Conservation (phyloP, 768 basidiomycete species). For the Agrocybe chaxingu region DNA sequence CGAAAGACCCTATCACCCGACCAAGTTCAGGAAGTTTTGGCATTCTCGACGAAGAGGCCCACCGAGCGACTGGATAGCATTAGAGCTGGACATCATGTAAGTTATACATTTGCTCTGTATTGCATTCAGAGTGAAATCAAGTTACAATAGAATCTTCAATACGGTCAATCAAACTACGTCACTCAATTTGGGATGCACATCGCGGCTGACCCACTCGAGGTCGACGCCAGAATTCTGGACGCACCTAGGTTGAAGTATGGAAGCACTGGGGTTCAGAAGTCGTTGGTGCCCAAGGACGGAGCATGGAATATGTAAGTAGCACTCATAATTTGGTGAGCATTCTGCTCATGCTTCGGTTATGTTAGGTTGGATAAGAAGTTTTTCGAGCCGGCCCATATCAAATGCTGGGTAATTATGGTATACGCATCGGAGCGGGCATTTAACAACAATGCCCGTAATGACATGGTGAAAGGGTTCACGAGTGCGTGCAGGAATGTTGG, state of each 20-base stretch:
- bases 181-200: constrained; percentile 67
- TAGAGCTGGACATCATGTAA: constrained; percentile 2
- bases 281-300: constrained; percentile 64
- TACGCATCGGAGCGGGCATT: constrained; percentile 61
- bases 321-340: constrained; percentile 6
- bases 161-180: constrained; percentile 72
- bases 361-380: constrained; percentile 70
- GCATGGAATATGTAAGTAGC: constrained; percentile 72
- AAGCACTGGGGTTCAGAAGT: constrained; percentile 42
- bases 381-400: constrained; percentile 47
- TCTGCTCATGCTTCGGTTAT: constrained; percentile 39
- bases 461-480: constrained; percentile 53
- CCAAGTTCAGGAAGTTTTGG: constrained; percentile 57
- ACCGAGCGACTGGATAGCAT: constrained; percentile 54
- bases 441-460: constrained; percentile 31
- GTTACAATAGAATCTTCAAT: constrained; percentile 45
- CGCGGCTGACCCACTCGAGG: constrained; percentile 40
- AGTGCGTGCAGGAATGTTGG: constrained; percentile 52
- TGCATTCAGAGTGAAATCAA: not conserved
- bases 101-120: not conserved
- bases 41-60: constrained; percentile 67
- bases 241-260: constrained; percentile 71
- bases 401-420: constrained; percentile 60
- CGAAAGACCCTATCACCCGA: constrained; percentile 66
- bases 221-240: constrained; percentile 54